Evolutionary conservation across 176 grass and related monocot genomes (phyloP).

Genomic region (Lolium rigidum): DNA sequence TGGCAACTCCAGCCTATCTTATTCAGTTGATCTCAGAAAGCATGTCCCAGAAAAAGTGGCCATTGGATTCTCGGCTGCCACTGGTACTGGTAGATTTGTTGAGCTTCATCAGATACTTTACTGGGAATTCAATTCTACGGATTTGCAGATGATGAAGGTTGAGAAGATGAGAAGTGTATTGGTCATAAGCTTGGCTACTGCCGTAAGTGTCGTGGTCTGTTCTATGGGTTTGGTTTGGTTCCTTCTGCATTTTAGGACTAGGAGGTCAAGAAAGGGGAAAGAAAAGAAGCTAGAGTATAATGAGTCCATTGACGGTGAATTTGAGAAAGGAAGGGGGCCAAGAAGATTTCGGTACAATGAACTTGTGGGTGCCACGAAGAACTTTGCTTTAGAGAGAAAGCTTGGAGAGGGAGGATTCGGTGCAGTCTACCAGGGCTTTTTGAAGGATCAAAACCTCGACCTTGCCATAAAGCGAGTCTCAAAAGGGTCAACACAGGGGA

Average conservation of each 20-base stretch:
- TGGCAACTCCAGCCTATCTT: conserved; percentile 47
- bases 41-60: conserved; percentile 50
- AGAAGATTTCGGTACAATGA: conserved; percentile 57
- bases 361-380: conserved; percentile 46
- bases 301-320: conserved; percentile 49
- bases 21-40: conserved; percentile 50
- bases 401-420: conserved; percentile 84
- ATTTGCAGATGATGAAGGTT: conserved; percentile 42
- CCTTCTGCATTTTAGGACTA: conserved; percentile 42
- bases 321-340: conserved; percentile 66
- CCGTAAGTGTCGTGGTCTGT: conserved; percentile 5
- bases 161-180: conserved; percentile 43
- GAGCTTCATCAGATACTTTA: conserved; percentile 66
- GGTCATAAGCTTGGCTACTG: conserved; percentile 37
- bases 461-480: conserved; percentile 73
- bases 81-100: conserved; percentile 46
- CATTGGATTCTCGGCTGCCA: conserved; percentile 68
- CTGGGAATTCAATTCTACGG: conserved; percentile 71
- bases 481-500: conserved; percentile 63
- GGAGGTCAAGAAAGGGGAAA: conserved; percentile 34
- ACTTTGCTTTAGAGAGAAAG: conserved; percentile 63
- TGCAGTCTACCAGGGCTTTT: conserved; percentile 63
- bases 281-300: conserved; percentile 32
- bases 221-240: conserved; percentile 44
- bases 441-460: conserved; percentile 49